A percentile compares a stretch with the other conserved stretches of the same genome.
Conservation (phyloP, 2,329 filamentous ascomycete species). For the Amauroascus niger region DNA sequence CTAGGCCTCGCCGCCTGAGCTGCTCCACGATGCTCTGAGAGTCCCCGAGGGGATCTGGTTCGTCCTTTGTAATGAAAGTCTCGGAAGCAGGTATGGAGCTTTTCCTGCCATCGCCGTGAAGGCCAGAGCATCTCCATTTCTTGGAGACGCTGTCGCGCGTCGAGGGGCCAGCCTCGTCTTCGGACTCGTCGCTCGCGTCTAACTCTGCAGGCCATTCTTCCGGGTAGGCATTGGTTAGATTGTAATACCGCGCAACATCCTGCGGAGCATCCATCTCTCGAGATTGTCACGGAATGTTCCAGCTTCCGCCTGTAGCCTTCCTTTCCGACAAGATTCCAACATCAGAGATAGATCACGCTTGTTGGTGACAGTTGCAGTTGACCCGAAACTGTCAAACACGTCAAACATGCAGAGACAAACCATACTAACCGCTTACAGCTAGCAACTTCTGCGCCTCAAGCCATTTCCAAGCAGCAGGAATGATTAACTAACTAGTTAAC, state of each 20-base stretch:
- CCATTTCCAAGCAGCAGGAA: not conserved
- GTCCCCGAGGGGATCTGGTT: constrained; percentile 82
- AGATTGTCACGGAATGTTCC: not conserved
- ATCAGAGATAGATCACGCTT: not conserved
- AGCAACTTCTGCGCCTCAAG: not conserved
- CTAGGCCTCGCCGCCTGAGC: constrained; percentile 64
- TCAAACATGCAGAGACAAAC: constrained; percentile 5
- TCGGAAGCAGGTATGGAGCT: constrained; percentile 43
- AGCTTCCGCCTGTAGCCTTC: not conserved
- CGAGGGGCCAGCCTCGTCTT: constrained; percentile 35
- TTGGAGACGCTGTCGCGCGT: constrained; percentile 21
- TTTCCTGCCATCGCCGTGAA: constrained; percentile 66
- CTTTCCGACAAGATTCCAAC: not conserved
- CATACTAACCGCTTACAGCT: not conserved
- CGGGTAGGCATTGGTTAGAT: constrained; percentile 67
- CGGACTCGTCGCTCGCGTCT: constrained; percentile 59
- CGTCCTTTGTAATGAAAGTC: constrained; percentile 74
- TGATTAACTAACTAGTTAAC: not conserved
- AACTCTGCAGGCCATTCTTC: constrained; percentile 78
- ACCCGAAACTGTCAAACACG: constrained; percentile 7
- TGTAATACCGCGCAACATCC: constrained; percentile 79
- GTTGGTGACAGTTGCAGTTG: not conserved
- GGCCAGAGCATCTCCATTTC: constrained; percentile 67
- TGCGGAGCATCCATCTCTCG: constrained; percentile 47
- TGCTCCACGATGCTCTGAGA: constrained; percentile 77